Evolutionary conservation across 1,284 basidiomycete species (phyloP), one percentile per base, ranked within the genome.

Genomic region (Lentinus polychrous): DNA sequence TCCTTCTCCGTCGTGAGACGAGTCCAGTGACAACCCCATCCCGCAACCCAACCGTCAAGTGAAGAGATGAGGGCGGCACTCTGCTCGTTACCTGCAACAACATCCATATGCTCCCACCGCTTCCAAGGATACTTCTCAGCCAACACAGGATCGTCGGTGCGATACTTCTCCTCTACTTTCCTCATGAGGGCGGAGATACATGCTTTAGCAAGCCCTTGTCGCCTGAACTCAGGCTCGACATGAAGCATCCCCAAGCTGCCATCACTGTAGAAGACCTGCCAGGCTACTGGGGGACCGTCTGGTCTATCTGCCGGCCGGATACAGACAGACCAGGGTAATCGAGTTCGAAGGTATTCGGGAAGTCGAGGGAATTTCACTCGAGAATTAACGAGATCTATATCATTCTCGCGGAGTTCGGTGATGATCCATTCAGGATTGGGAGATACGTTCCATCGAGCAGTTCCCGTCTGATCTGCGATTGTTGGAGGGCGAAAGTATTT

Each of bases 201-300:
- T 18, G 17, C n/a, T 20, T 34, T n/a, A 3, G 17, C 47, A 15
- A 49, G 32, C 7, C 47, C 47, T 11, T 15, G 14, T 18, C 35
- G 11, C 22, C 47, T 24, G 23, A 20, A 49, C 6, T 49, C 47
- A 11, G 40, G 31, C 15, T 43, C 40, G 14, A 49, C 47, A 17
- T 49, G 47, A 17, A 49, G 41, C 47, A 49, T 49, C 15, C 41
- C 47, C 3, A 43, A 5, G 22, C 31, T 27, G n/a, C 47, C 47
- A 31, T 49, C 40, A 11, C 41, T 32, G 33, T 41, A 36, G 3
- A 49, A 3, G n/a, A 49, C 3, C 27, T 49, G 41, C 47, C 47
- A 49, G 8, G 47, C 47, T 17, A 49, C 22, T 14, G 47, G 22
- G 3, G 10, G 22, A 10, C 34, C 47, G 2, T 27, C 27, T 27